phyloP scores from a whole-genome alignment of 768 basidiomycete species.

The Collybiopsis confluens region DNA sequence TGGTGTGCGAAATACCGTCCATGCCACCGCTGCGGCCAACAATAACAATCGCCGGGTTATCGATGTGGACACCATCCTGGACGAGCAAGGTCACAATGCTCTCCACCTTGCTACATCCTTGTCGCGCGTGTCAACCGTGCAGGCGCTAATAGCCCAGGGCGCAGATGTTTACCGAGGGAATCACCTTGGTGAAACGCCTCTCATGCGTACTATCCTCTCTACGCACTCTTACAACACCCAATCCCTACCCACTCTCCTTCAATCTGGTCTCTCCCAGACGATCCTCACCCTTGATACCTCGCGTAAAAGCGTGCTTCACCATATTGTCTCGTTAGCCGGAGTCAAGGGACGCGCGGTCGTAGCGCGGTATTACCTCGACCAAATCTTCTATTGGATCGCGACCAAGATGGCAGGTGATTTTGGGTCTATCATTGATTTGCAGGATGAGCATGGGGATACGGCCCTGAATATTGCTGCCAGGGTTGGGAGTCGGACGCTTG shows the following conservation, averaged over 20 bases:
- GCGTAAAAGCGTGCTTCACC: conserved; percentile 84
- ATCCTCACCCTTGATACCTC: conserved; percentile 88
- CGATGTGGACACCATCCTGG: conserved; percentile 79
- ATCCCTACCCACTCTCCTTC: conserved; percentile 63
- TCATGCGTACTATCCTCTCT: conserved; percentile 88
- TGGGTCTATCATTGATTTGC: conserved; percentile 78
- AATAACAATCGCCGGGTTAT: conserved; percentile 19
- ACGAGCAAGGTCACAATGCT: conserved; percentile 92
- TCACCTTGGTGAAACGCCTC: conserved; percentile 88
- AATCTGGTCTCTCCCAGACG: conserved; percentile 55
- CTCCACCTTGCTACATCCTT: conserved; percentile 91
- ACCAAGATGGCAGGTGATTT: conserved; percentile 74
- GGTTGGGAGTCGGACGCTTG: conserved; percentile 85
- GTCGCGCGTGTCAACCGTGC: conserved; percentile 62
- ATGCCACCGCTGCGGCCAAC: conserved; percentile 28
- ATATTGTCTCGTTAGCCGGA: conserved; percentile 86
- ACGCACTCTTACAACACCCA: conserved; percentile 82
- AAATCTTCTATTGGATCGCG: conserved; percentile 83
- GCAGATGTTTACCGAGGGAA: conserved; percentile 92
- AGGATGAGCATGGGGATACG: conserved; percentile 95
- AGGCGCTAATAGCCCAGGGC: conserved; percentile 67
- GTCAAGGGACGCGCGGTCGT: conserved; percentile 81
- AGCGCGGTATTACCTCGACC: conserved; percentile 90
- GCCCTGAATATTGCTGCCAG: conserved; percentile 93
- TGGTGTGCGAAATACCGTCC: conserved; percentile 15